phyloP scores from a whole-genome alignment of 2,329 filamentous ascomycete species.

The Xylariales sp. region DNA sequence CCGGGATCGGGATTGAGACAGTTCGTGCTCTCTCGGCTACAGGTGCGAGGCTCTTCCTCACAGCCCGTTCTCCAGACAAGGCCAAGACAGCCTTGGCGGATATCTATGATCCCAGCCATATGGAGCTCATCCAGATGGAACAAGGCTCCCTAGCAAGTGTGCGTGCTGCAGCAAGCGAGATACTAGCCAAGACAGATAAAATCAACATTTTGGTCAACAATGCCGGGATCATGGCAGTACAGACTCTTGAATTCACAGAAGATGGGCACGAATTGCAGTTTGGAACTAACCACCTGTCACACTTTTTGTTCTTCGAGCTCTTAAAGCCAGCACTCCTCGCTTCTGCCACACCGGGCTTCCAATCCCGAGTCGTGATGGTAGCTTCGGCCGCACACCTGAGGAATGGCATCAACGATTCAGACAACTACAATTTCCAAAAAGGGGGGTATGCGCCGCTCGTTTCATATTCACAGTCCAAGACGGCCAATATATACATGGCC shows the following conservation, averaged over 20 bases:
- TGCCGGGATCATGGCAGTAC: no score
- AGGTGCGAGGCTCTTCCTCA: constrained; percentile 14
- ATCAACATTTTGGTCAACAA: constrained; percentile 6
- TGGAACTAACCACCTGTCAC: constrained; percentile 11
- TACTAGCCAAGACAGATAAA: background rate
- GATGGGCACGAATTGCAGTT: constrained; percentile 16
- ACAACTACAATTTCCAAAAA: constrained; percentile 33
- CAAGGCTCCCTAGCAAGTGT: background rate
- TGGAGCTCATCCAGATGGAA: constrained; percentile 2
- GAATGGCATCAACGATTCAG: constrained; percentile 22
- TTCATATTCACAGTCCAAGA: constrained; percentile 45
- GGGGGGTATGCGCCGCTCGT: constrained; percentile 27
- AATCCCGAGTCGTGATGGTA: constrained; percentile 39
- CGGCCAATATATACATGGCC: constrained; percentile 35
- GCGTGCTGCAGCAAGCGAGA: background rate
- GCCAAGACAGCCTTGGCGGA: constrained; percentile 6
- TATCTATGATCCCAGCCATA: constrained; percentile 5
- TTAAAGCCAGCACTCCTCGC: constrained; percentile 9
- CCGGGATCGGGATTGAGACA: constrained; percentile 11
- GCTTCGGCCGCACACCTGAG: constrained; percentile 35
- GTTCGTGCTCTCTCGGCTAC: constrained; percentile 10
- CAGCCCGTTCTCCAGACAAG: constrained; percentile 10
- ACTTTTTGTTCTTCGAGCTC: constrained; percentile 14
- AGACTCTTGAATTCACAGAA: constrained; percentile 7
- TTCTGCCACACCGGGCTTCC: constrained; percentile 20